phyloP scores from a whole-genome alignment of 352 stramenopile genomes.

The Globisporangium viniferum region DNA sequence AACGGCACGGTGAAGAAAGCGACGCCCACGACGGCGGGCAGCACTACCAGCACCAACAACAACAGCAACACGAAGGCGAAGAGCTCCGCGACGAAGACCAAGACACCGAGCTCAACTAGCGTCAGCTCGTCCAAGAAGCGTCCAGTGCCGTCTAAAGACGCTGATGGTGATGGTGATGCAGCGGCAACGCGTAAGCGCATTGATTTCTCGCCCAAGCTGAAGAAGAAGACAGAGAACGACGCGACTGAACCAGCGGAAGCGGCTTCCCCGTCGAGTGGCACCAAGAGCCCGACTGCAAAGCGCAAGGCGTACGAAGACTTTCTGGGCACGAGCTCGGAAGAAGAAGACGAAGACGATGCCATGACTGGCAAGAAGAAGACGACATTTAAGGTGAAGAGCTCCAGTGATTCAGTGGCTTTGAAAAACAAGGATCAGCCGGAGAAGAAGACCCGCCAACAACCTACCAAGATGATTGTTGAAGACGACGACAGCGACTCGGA shows the following conservation, averaged over 20 bases:
- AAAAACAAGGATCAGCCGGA: conserved; percentile 18
- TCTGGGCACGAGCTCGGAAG: conserved; percentile 65
- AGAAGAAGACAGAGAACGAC: conserved; percentile 7
- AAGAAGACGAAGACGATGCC: conserved; percentile 32
- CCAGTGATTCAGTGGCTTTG: conserved; percentile 28
- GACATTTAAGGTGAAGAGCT: neutral
- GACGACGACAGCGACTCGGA: conserved; percentile 82
- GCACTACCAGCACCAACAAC: conserved; percentile 7
- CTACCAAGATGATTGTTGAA: conserved; percentile 56
- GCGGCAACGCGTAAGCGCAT: conserved; percentile 55
- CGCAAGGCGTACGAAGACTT: conserved; percentile 75
- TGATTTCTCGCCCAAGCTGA: conserved; percentile 62
- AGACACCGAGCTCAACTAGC: neutral
- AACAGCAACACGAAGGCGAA: conserved; percentile 6
- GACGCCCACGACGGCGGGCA: conserved; percentile 8
- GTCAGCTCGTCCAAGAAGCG: conserved; percentile 7
- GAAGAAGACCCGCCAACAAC: conserved; percentile 13
- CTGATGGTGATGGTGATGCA: conserved; percentile 10
- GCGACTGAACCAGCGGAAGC: conserved; percentile 8
- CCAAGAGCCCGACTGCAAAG: conserved; percentile 19
- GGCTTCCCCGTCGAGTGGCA: neutral
- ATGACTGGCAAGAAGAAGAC: conserved; percentile 22
- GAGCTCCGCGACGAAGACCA: conserved; percentile 6
- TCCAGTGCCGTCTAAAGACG: neutral
- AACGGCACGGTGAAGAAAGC: conserved; percentile 35